A percentile compares a stretch with the other conserved stretches of the same genome.
Conservation (phyloP, 2,329 filamentous ascomycete species). For the Apiospora saccharicola region DNA sequence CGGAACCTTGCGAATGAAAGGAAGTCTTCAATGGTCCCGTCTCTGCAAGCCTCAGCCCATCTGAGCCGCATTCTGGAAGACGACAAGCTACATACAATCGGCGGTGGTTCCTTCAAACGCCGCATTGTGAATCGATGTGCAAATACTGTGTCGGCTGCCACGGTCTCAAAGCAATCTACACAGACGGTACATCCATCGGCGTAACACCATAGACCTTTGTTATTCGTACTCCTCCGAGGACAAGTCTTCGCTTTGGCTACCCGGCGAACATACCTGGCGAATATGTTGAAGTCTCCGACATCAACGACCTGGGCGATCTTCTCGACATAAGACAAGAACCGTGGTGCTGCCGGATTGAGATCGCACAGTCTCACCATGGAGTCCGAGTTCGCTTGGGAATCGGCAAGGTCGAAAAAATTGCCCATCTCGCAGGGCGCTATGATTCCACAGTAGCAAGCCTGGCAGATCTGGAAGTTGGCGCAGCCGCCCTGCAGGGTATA, state of each 20-base stretch:
- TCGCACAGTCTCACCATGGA: constrained; percentile 5
- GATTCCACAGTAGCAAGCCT: constrained; percentile 23
- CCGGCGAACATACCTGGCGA: background rate
- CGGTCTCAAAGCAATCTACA: constrained; percentile 23
- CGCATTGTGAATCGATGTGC: background rate
- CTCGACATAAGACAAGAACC: constrained; percentile 11
- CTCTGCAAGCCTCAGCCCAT: constrained; percentile 18
- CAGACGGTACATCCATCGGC: constrained; percentile 19
- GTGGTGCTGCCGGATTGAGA: constrained; percentile 8
- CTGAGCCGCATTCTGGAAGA: constrained; percentile 18
- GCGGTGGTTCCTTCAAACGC: background rate
- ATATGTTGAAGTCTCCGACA: constrained; percentile 23
- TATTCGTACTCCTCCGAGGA: background rate
- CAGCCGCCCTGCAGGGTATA: constrained; percentile 2
- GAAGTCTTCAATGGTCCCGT: constrained; percentile 18
- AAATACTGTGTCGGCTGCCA: background rate
- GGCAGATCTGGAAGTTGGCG: constrained; percentile 20
- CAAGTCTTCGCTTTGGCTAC: background rate
- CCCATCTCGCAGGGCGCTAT: constrained; percentile 19
- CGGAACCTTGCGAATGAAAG: background rate
- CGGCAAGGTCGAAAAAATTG: constrained; percentile 17
- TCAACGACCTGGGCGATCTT: constrained; percentile 24
- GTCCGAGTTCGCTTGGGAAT: background rate
- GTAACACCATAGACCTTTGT: background rate
- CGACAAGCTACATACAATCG: constrained; percentile 14